Percentiles rank a stretch among this genome's conserved stretches.
phyloP scores from a whole-genome alignment of 1,284 basidiomycete species.

The Termitomyces sp. region DNA sequence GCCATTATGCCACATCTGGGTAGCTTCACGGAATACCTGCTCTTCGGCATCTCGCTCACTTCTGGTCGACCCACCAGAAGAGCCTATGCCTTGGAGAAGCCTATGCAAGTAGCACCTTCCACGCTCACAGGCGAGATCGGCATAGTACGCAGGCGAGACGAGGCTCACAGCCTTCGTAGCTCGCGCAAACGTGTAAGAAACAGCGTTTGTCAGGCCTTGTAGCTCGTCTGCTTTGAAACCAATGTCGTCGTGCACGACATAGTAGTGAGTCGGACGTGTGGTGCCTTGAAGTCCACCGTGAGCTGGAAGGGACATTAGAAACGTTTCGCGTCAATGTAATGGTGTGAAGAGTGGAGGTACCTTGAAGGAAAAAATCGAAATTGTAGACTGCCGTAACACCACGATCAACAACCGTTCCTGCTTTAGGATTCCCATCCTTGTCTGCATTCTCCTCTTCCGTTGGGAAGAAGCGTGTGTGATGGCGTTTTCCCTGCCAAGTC shows the following conservation, averaged over 20 bases:
- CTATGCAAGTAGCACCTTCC: slow-evolving; percentile 71
- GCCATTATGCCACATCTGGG: slow-evolving; percentile 17
- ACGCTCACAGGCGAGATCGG: slow-evolving; percentile 71
- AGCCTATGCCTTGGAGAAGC: slow-evolving; percentile 52
- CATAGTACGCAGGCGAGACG: slow-evolving; percentile 74
- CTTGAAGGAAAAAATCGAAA: slow-evolving; percentile 73
- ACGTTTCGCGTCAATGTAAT: neutral
- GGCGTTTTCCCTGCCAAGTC: slow-evolving; percentile 54
- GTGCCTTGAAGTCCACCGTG: slow-evolving; percentile 64
- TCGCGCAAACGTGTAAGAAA: slow-evolving; percentile 73
- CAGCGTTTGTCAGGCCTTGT: slow-evolving; percentile 54
- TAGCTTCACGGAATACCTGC: slow-evolving; percentile 47
- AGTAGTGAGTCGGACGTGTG: slow-evolving; percentile 71
- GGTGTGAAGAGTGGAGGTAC: slow-evolving; percentile 21
- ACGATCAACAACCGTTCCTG: slow-evolving; percentile 73
- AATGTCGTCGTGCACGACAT: slow-evolving; percentile 71
- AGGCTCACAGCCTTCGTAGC: slow-evolving; percentile 78
- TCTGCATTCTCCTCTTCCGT: slow-evolving; percentile 50
- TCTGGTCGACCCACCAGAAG: slow-evolving; percentile 28
- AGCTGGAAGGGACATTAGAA: slow-evolving; percentile 28
- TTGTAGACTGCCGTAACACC: slow-evolving; percentile 67
- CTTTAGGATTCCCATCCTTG: slow-evolving; percentile 59
- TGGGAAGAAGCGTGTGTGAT: slow-evolving; percentile 81
- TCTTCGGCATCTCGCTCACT: slow-evolving; percentile 42
- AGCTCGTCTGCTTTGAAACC: slow-evolving; percentile 62